Evolutionary conservation across 139 green algal genomes (phyloP).

Genomic region (Trebouxia sp.): DNA sequence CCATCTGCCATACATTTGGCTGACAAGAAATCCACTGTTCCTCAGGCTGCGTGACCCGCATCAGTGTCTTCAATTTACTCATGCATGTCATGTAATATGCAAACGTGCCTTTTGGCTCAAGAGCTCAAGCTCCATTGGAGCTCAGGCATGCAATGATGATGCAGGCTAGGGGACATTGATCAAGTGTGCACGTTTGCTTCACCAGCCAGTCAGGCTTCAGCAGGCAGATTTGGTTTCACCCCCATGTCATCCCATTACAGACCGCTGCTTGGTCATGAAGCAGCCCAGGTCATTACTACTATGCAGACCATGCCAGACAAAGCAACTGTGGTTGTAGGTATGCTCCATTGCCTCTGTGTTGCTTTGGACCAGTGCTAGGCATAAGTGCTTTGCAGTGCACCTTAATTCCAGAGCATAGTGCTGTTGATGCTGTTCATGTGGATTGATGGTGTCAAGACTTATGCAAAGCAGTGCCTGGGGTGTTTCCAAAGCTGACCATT

Average conservation of each 20-base stretch:
- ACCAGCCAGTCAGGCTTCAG: not conserved
- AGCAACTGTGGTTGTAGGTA: constrained; percentile 7
- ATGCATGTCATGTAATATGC: too few relatives aligned
- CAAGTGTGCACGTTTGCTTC: constrained; percentile 2
- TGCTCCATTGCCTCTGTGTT: not conserved
- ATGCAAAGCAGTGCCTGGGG: too few relatives aligned
- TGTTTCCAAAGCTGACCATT: too few relatives aligned
- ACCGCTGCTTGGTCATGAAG: not conserved
- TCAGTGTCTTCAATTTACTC: too few relatives aligned
- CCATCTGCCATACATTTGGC: too few relatives aligned
- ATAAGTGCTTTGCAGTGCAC: too few relatives aligned
- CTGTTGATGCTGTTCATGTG: too few relatives aligned
- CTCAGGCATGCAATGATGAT: not conserved
- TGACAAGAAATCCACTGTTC: too few relatives aligned
- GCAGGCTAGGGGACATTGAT: not conserved
- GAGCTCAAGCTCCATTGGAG: not conserved
- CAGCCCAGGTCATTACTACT: not conserved
- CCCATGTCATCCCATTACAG: constrained; percentile 2
- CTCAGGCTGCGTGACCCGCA: too few relatives aligned
- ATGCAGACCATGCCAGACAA: constrained; percentile 16
- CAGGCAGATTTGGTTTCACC: not conserved
- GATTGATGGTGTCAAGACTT: too few relatives aligned
- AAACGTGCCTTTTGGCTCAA: not conserved
- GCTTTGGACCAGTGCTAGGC: too few relatives aligned
- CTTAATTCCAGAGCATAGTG: too few relatives aligned